phyloP scores from a whole-genome alignment of 371 early-diverging fungal species.

The Mortierella sp. region DNA sequence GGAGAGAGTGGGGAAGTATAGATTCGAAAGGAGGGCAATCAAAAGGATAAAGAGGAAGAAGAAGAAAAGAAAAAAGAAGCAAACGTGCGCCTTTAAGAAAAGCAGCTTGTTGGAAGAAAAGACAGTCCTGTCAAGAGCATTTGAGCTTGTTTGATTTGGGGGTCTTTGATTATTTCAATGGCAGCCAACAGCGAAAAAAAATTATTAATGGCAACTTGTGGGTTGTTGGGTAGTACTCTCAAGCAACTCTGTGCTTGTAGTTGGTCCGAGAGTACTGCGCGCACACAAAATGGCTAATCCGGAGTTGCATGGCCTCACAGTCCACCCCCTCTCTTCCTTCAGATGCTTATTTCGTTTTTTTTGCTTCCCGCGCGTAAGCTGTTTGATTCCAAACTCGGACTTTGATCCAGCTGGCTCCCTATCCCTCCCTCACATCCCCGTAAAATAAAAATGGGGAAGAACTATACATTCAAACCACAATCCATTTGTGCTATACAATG shows the following conservation, averaged over 20 bases:
- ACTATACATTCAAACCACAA: neutral
- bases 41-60: neutral
- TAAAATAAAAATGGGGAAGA: constrained; percentile 10
- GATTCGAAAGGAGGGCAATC: neutral
- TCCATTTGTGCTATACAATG: neutral
- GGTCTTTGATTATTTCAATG: neutral
- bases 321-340: neutral
- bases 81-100: neutral
- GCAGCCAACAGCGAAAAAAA: neutral
- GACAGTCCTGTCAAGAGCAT: neutral
- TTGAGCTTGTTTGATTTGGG: neutral
- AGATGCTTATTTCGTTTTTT: neutral
- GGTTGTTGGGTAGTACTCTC: neutral
- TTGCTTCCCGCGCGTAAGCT: neutral
- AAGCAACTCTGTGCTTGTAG: neutral
- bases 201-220: neutral
- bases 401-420: constrained; percentile 5
- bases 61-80: neutral
- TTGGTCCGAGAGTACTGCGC: constrained; percentile 3
- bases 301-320: constrained; percentile 4
- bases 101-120: neutral
- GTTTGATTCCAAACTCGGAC: neutral
- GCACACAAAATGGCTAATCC: too few relatives aligned
- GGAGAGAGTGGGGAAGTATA: neutral
- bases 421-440: neutral